Evolutionary conservation across 805 yeast species (phyloP), one percentile per base, ranked within the genome.

Genomic region (Yarrowia divulgata): DNA sequence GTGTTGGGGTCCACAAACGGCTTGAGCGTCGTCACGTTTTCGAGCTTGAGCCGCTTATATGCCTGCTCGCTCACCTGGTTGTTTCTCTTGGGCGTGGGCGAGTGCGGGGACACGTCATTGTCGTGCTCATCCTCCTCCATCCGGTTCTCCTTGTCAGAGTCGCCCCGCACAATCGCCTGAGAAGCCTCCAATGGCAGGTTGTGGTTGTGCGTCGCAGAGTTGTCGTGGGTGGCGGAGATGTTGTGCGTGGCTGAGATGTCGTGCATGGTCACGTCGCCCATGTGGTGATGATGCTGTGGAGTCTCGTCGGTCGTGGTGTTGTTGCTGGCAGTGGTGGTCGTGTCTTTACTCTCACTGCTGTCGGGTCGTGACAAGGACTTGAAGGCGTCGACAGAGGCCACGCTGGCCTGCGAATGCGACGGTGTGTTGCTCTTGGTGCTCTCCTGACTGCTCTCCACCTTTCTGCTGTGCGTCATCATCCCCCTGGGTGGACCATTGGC

Each of bases 11-110:
- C 66, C 18, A 45, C 52, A 34, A 60, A 60, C 12, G 66, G 66
- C 42, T 60, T 42, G 34, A 60, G 16, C 12, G 52, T 60, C 12
- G 52, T 60, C 34, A 60, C 66, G 52, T 45, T 60, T 16, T 63
- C 68, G 10, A 48, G 57, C 57, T 63, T 63, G n/a, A 63, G 37
- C 5, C 68, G 68, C 50, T 63, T 63, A 18, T 46, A 29, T 2
- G 68, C 68, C 50, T 63, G 68, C 14, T 35, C 57, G 46, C 35
- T 37, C 23, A 37, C 57, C 39, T 63, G 68, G 48, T 49, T 48
- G 48, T 48, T 63, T 63, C 68, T 19, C 39, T 63, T 63, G 12
- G 68, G 68, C 6, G 68, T 63, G 19, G 68, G 68, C n/a, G 57
- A 48, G 12, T 63, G 57, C 5, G 68, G 16, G 2, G 57, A 63